Evolutionary conservation across 2,329 filamentous ascomycete species (phyloP).

Genomic region (Fusarium sp.): DNA sequence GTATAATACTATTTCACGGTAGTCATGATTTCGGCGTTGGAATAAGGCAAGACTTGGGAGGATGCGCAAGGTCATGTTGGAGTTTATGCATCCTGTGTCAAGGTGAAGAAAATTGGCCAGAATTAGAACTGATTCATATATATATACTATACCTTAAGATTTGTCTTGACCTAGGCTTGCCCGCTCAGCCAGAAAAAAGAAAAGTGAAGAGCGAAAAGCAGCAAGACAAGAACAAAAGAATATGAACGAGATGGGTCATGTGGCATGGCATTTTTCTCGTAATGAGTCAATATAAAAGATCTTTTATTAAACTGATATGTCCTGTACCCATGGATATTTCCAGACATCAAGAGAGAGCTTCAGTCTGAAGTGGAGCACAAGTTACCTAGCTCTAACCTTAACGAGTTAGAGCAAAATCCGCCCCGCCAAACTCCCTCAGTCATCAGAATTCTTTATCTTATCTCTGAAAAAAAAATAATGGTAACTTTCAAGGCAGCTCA

Average conservation of each 20-base stretch:
- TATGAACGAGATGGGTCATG: background rate
- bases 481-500: constrained; percentile 15
- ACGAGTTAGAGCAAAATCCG: background rate
- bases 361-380: background rate
- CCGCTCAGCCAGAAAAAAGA: background rate
- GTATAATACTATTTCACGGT: constrained; percentile 41
- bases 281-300: no score
- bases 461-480: constrained; percentile 49
- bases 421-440: constrained; percentile 31
- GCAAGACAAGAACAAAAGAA: background rate
- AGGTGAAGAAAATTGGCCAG: background rate
- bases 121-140: constrained; percentile 24
- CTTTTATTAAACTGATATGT: no score
- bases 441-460: constrained; percentile 41
- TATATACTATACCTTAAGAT: background rate
- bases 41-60: constrained; percentile 14
- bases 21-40: constrained; percentile 38
- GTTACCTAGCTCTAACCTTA: background rate
- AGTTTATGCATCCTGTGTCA: constrained; percentile 18
- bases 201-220: no score
- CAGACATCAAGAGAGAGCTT: background rate
- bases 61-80: constrained; percentile 18
- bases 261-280: no score
- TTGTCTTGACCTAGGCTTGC: background rate
- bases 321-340: background rate